These are phyloP conservation scores for Clitopilus hobsonii DNA, from an alignment of 768 basidiomycete genomes.

Conservation along the genomic window DNA sequence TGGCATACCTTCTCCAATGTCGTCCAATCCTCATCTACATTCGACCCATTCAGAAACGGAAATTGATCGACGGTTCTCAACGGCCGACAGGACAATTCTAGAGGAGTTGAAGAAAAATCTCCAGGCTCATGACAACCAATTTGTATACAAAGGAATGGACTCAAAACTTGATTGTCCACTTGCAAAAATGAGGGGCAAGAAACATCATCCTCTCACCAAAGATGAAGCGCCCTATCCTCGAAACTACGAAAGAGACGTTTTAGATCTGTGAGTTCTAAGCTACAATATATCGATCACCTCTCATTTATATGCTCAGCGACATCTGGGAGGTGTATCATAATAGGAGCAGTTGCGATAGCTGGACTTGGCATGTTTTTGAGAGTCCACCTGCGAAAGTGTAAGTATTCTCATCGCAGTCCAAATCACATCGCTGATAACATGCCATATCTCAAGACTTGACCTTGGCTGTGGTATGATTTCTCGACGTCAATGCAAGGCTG, in stretches of 20 bases:
- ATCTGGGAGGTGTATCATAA: conserved; percentile 62
- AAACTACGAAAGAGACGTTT: conserved; percentile 54
- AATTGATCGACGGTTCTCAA: conserved; percentile 42
- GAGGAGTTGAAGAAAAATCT: conserved; percentile 51
- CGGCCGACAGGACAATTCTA: conserved; percentile 57
- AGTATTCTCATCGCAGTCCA: conserved; percentile 13
- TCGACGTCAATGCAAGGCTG: background rate
- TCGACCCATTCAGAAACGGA: conserved; percentile 1
- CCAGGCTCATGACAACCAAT: conserved; percentile 51
- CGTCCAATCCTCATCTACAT: conserved; percentile 4
- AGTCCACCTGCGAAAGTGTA: conserved; percentile 60
- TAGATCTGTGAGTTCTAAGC: conserved; percentile 57
- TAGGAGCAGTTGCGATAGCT: conserved; percentile 48
- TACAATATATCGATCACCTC: background rate
- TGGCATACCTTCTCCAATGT: conserved; percentile 4
- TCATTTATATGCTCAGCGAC: conserved; percentile 37
- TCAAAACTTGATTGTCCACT: conserved; percentile 21
- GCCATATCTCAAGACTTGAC: conserved; percentile 45
- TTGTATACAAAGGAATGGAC: conserved; percentile 42
- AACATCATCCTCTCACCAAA: conserved; percentile 49
- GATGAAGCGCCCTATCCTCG: conserved; percentile 65
- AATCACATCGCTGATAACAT: conserved; percentile 4
- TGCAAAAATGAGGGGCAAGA: conserved; percentile 32
- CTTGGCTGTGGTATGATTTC: conserved; percentile 57
- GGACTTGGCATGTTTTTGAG: conserved; percentile 64